Evolutionary conservation across 768 basidiomycete genomes (phyloP).

Genomic region (Termitomyces sp.): DNA sequence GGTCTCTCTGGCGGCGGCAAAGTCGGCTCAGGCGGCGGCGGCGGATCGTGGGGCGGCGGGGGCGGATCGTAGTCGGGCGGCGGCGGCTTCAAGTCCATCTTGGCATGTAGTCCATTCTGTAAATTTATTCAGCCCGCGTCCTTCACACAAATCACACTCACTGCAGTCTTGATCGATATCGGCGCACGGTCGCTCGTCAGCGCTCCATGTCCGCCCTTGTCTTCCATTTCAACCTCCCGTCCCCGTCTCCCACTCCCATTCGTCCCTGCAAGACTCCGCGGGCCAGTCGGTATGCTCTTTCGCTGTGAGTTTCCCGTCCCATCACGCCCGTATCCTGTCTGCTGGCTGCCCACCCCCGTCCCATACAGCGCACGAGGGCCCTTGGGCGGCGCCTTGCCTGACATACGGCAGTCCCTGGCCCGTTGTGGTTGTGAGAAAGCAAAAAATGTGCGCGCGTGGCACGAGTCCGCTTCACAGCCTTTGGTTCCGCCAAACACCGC

Average conservation of each 20-base stretch:
- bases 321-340: constrained; percentile 18
- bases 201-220: not conserved
- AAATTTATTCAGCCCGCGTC: constrained; percentile 1
- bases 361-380: constrained; percentile 67
- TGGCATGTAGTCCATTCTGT: not conserved
- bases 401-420: constrained; percentile 35
- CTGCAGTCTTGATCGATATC: constrained; percentile 26
- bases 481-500: not conserved
- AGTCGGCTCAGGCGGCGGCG: constrained; percentile 18
- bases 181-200: constrained; percentile 26
- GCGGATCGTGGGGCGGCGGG: constrained; percentile 17
- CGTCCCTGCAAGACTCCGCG: constrained; percentile 4
- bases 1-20: constrained; percentile 13
- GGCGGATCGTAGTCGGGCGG: constrained; percentile 21
- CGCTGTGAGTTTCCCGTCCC: not conserved
- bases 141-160: constrained; percentile 1
- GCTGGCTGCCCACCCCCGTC: constrained; percentile 12
- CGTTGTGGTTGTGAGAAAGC: not conserved
- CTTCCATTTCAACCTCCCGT: not conserved
- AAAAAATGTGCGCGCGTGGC: not conserved
- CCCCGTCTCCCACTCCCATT: not conserved
- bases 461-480: not conserved
- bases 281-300: constrained; percentile 9
- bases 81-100: constrained; percentile 18
- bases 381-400: constrained; percentile 72